Conservation (phyloP, 345 rosid species). For the Turnera subulata region DNA sequence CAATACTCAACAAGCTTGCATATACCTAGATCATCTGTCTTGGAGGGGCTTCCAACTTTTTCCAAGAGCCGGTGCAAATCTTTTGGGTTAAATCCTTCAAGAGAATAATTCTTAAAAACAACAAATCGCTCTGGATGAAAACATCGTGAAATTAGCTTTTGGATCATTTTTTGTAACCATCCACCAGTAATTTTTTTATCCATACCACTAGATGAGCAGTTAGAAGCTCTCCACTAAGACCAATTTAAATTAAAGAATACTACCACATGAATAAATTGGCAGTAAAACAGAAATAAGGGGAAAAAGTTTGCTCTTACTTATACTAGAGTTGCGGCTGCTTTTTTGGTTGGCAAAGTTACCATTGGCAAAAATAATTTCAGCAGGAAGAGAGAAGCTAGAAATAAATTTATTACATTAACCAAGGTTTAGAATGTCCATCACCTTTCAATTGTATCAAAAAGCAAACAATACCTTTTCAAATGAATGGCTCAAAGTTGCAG, state of each 20-base stretch:
- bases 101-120: conserved; percentile 88
- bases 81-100: conserved; percentile 75
- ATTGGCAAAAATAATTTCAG: conserved; percentile 82
- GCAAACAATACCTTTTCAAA: too few species aligned
- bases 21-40: conserved; percentile 82
- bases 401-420: not conserved
- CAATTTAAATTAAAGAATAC: not conserved
- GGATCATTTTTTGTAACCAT: too few species aligned
- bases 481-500: too few species aligned
- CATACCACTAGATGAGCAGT: too few species aligned
- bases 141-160: not conserved
- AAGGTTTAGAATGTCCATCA: too few species aligned
- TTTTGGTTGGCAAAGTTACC: conserved; percentile 93
- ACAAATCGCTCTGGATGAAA: conserved; percentile 81
- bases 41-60: conserved; percentile 87
- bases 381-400: conserved; percentile 40
- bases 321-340: conserved; percentile 99
- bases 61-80: conserved; percentile 79
- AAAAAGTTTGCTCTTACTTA: conserved; percentile 45
- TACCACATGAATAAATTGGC: not conserved
- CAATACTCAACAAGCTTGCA: too few species aligned
- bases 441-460: too few species aligned
- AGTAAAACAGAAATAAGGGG: not conserved
- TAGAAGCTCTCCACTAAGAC: not conserved
- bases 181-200: too few species aligned